Conservation (phyloP, 805 yeast genomes). For the Cyberlindnera mississippiensis region DNA sequence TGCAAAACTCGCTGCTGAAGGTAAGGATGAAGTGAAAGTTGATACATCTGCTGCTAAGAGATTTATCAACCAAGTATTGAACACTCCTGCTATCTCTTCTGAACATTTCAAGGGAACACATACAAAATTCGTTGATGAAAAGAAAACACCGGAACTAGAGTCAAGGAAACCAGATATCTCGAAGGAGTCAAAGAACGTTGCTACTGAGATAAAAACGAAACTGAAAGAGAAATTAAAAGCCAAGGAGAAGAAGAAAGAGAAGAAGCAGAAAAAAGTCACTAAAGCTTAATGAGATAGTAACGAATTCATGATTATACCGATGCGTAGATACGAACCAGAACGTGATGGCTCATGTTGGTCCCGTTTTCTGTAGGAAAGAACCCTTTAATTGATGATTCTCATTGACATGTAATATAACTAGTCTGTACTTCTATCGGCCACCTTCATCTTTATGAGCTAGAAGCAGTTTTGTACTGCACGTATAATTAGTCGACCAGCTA, state of each 20-base stretch:
- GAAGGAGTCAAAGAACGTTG: background rate
- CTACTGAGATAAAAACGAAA: background rate
- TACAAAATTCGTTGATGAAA: slow-evolving; percentile 41
- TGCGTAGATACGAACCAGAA: no score
- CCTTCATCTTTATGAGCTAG: no score
- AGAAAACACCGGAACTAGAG: no score
- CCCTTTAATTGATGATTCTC: no score
- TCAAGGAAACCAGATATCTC: no score
- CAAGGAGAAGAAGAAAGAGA: background rate
- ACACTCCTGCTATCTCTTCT: slow-evolving; percentile 50
- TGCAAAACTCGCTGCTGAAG: slow-evolving; percentile 32
- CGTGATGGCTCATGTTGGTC: no score
- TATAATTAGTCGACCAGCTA: no score
- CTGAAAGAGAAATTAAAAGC: background rate
- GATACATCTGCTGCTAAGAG: slow-evolving; percentile 42
- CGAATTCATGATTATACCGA: no score
- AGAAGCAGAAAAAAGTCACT: background rate
- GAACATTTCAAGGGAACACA: slow-evolving; percentile 52
- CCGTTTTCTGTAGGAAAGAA: no score
- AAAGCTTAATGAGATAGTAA: background rate
- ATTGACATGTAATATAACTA: no score
- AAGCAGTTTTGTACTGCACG: no score
- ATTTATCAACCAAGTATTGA: slow-evolving; percentile 42
- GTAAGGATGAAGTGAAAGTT: slow-evolving; percentile 17
- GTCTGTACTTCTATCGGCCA: no score